Percentiles rank a stretch among this genome's conserved stretches.
These are phyloP conservation scores for Suillus variegatus DNA, from an alignment of 768 basidiomycete species.

Conservation along the genomic window DNA sequence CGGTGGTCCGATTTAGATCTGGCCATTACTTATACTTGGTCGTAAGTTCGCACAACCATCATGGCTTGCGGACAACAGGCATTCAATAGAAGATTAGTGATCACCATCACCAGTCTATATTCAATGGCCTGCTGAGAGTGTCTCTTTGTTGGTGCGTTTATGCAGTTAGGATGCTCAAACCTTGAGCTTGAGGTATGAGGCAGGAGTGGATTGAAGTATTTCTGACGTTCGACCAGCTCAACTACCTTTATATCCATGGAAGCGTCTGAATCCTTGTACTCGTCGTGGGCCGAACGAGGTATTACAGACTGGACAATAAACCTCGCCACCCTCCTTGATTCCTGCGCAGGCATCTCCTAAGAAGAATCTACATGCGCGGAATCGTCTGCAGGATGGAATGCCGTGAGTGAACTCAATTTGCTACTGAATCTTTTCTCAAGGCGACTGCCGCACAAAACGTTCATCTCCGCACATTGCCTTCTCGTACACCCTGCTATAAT, in stretches of 20 bases:
- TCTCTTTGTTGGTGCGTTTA: neutral
- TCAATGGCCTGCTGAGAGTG: neutral
- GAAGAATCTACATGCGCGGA: slow-evolving; percentile 60
- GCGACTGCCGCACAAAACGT: slow-evolving; percentile 56
- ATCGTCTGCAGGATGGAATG: slow-evolving; percentile 72
- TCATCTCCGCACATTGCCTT: slow-evolving; percentile 54
- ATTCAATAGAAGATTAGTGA: too few relatives aligned
- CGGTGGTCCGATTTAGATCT: neutral
- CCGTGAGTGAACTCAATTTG: slow-evolving; percentile 48
- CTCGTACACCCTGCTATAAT: slow-evolving; percentile 73
- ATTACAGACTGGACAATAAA: slow-evolving; percentile 58
- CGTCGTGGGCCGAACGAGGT: slow-evolving; percentile 61
- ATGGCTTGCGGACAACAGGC: neutral
- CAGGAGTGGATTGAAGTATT: neutral
- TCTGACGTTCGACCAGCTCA: neutral
- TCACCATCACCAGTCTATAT: too few relatives aligned
- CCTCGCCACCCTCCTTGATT: slow-evolving; percentile 60
- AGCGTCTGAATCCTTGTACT: slow-evolving; percentile 47
- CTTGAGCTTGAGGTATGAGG: neutral
- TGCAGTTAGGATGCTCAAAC: neutral
- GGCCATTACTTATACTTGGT: too few relatives aligned
- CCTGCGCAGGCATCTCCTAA: slow-evolving; percentile 40
- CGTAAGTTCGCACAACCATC: neutral
- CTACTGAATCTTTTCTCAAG: neutral
- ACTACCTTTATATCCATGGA: neutral